These are phyloP conservation scores for Kurtzmaniella fragi DNA, from an alignment of 805 yeast species.

Conservation along the genomic window DNA sequence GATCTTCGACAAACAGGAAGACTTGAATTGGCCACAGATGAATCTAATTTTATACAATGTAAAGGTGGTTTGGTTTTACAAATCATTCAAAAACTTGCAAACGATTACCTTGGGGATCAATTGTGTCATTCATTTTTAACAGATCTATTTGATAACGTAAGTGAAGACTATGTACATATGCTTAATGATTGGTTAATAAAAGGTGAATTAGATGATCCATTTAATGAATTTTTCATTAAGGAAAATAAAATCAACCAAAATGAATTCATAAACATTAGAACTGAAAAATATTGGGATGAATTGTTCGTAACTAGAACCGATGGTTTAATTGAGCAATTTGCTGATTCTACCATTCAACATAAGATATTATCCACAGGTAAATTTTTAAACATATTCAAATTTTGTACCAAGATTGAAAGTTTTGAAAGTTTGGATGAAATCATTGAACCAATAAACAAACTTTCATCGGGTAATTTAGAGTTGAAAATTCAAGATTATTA, in stretches of 20 bases:
- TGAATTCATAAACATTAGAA: slow-evolving; percentile 28
- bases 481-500: slow-evolving; percentile 59
- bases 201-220: slow-evolving; percentile 75
- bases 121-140: slow-evolving; percentile 48
- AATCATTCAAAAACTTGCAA: slow-evolving; percentile 54
- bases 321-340: slow-evolving; percentile 67
- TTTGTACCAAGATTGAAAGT: slow-evolving; percentile 47
- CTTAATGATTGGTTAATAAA: slow-evolving; percentile 73
- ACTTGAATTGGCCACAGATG: slow-evolving; percentile 48
- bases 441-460: slow-evolving; percentile 21
- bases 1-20: slow-evolving; percentile 41
- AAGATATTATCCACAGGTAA: slow-evolving; percentile 82
- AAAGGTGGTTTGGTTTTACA: slow-evolving; percentile 77
- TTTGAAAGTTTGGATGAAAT: slow-evolving; percentile 22
- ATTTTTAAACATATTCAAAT: slow-evolving; percentile 65
- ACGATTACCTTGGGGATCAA: slow-evolving; percentile 61
- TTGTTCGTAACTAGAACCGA: slow-evolving; percentile 70
- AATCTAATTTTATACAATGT: slow-evolving; percentile 46
- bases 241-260: slow-evolving; percentile 23
- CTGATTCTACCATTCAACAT: slow-evolving; percentile 46
- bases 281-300: slow-evolving; percentile 69
- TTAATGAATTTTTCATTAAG: slow-evolving; percentile 76
- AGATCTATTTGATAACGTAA: slow-evolving; percentile 50
- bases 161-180: slow-evolving; percentile 60
- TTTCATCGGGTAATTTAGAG: slow-evolving; percentile 43